These are phyloP conservation scores for Ustilago bromivora DNA, from an alignment of 1,284 basidiomycete genomes.

Conservation along the genomic window DNA sequence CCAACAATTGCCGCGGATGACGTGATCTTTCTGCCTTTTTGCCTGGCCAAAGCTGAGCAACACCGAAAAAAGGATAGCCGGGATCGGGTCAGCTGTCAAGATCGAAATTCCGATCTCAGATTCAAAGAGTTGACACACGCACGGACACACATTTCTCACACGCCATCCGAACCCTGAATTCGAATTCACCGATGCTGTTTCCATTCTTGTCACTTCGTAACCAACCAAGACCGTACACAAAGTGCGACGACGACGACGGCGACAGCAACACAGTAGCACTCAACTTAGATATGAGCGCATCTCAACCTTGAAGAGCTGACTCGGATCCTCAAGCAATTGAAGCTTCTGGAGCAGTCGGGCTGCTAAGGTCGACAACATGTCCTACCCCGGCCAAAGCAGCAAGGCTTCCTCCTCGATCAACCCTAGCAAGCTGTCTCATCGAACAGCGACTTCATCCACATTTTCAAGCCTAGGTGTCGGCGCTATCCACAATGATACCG, in stretches of 20 bases:
- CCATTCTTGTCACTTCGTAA: too few species aligned
- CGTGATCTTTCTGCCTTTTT: conserved; percentile 13
- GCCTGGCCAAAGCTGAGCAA: conserved; percentile 5
- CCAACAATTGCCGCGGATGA: conserved; percentile 21
- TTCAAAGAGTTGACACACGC: conserved; percentile 7
- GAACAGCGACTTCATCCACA: conserved; percentile 10
- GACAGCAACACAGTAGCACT: not conserved
- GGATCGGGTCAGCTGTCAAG: not conserved
- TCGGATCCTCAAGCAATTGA: not conserved
- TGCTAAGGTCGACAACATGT: conserved; percentile 16
- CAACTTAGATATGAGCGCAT: not conserved
- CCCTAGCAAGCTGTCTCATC: not conserved
- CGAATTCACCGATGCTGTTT: not conserved
- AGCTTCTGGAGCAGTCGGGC: not conserved
- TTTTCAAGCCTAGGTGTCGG: conserved; percentile 10
- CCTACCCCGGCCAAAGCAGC: conserved; percentile 25
- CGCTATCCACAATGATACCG: conserved; percentile 45
- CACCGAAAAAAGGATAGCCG: conserved; percentile 33
- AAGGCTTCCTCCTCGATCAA: conserved; percentile 24
- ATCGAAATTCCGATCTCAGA: not conserved
- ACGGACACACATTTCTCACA: conserved; percentile 9
- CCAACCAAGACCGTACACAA: not conserved
- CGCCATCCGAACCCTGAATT: not conserved
- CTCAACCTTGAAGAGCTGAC: too few species aligned
- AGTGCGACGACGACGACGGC: not conserved